Percentiles rank a stretch among this genome's conserved stretches.
phyloP scores from a whole-genome alignment of 2,329 filamentous ascomycete genomes.

The Alternaria sp. region DNA sequence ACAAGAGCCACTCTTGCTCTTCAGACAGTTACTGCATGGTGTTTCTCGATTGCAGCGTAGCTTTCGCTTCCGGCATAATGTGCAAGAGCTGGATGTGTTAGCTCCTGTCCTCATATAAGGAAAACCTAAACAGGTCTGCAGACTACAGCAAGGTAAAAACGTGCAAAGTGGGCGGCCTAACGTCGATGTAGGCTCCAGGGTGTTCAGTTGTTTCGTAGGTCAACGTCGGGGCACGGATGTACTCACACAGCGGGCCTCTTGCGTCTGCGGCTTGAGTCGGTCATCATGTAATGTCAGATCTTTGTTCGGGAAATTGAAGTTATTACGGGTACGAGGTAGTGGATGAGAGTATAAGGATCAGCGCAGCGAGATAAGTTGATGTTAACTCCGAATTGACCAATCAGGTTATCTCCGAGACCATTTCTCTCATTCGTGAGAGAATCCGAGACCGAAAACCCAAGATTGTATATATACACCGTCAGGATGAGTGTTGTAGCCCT shows the following conservation, averaged over 20 bases:
- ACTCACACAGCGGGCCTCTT: slow-evolving; percentile 55
- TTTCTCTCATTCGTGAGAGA: no score
- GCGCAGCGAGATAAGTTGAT: no score
- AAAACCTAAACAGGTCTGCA: neutral
- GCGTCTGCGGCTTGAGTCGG: slow-evolving; percentile 40
- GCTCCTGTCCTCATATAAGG: neutral
- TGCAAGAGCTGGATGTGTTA: slow-evolving; percentile 56
- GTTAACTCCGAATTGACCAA: no score
- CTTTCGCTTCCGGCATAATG: slow-evolving; percentile 65
- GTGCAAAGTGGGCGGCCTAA: neutral
- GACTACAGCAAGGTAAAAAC: neutral
- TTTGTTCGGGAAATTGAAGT: no score
- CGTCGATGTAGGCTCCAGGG: neutral
- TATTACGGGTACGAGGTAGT: no score
- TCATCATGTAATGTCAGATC: slow-evolving; percentile 7
- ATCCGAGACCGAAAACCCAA: no score
- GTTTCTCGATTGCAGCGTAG: slow-evolving; percentile 65
- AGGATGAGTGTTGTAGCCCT: neutral
- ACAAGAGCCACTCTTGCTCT: slow-evolving; percentile 59
- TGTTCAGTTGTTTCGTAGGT: neutral
- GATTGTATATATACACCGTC: neutral
- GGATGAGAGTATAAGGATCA: no score
- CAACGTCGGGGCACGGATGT: neutral
- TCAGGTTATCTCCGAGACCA: no score
- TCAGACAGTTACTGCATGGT: slow-evolving; percentile 67